These are phyloP conservation scores for Bremia lactucae DNA, from an alignment of 352 stramenopile species.

Conservation along the genomic window DNA sequence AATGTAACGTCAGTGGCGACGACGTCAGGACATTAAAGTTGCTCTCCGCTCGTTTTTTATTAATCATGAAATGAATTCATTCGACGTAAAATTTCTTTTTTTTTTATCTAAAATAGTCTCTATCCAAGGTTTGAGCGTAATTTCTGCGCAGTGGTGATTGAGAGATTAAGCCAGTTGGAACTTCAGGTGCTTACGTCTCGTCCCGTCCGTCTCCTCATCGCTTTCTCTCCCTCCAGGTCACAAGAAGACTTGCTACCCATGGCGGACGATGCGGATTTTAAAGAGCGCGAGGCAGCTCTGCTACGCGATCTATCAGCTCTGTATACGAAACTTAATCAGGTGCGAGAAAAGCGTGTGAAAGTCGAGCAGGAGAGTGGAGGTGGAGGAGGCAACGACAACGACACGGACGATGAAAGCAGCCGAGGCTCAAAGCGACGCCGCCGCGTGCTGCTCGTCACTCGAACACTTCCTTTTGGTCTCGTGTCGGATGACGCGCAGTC, in stretches of 20 bases:
- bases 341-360: constrained; percentile 67
- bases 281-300: constrained; percentile 60
- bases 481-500: constrained; percentile 71
- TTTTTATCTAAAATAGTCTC: too few relatives aligned
- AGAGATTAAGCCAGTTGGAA: background rate
- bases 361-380: constrained; percentile 43
- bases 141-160: too few relatives aligned
- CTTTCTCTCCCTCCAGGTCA: constrained; percentile 8
- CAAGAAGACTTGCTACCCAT: constrained; percentile 3
- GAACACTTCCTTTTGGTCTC: constrained; percentile 64
- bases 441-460: constrained; percentile 66
- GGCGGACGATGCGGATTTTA: constrained; percentile 25
- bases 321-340: constrained; percentile 76
- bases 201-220: constrained; percentile 17
- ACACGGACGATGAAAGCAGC: constrained; percentile 18
- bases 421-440: constrained; percentile 31
- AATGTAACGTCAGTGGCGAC: constrained; percentile 22
- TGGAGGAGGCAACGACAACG: constrained; percentile 11
- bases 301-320: constrained; percentile 59
- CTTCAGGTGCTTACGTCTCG: constrained; percentile 6
- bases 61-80: constrained; percentile 15
- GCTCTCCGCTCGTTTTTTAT: constrained; percentile 4
- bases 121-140: too few relatives aligned
- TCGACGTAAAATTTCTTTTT: too few relatives aligned
- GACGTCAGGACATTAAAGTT: background rate